These are phyloP conservation scores for Cinnamomum micranthum DNA, from an alignment of 164 flowering plant species.

Conservation along the genomic window DNA sequence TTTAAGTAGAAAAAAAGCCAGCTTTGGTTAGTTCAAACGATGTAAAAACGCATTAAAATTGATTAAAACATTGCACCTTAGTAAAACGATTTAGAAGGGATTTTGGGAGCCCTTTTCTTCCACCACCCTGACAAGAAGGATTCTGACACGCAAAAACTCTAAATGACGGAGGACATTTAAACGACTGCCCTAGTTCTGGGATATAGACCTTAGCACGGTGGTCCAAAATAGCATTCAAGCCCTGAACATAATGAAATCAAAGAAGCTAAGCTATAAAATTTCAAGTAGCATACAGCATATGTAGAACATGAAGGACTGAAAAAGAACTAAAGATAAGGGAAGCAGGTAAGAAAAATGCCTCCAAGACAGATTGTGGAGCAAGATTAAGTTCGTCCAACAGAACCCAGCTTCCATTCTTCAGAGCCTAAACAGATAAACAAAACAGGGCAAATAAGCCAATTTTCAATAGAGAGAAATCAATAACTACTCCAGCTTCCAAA, in stretches of 20 bases:
- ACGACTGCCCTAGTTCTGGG: constrained; percentile 79
- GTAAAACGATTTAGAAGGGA: constrained; percentile 96
- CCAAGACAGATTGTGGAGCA: constrained; percentile 97
- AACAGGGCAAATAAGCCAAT: neutral
- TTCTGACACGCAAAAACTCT: constrained; percentile 98
- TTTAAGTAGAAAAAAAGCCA: neutral
- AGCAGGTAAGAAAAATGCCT: constrained; percentile 34
- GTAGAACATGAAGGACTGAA: neutral
- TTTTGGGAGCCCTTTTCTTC: constrained; percentile 93
- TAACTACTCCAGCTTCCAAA: neutral
- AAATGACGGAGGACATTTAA: constrained; percentile 78
- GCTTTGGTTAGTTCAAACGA: neutral
- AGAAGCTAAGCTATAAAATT: neutral
- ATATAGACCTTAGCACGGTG: constrained; percentile 96
- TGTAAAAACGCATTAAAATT: neutral
- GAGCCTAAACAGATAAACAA: constrained; percentile 46
- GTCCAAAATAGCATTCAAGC: constrained; percentile 92
- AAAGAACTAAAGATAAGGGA: neutral
- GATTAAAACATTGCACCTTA: constrained; percentile 43
- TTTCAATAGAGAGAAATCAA: constrained; percentile 1
- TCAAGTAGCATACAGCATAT: neutral
- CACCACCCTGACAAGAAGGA: constrained; percentile 95
- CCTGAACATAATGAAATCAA: constrained; percentile 33
- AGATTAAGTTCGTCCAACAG: constrained; percentile 96
- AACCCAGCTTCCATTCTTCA: constrained; percentile 91